phyloP scores from a whole-genome alignment of 805 yeast genomes.

The Kazachstania kunashirensis region DNA sequence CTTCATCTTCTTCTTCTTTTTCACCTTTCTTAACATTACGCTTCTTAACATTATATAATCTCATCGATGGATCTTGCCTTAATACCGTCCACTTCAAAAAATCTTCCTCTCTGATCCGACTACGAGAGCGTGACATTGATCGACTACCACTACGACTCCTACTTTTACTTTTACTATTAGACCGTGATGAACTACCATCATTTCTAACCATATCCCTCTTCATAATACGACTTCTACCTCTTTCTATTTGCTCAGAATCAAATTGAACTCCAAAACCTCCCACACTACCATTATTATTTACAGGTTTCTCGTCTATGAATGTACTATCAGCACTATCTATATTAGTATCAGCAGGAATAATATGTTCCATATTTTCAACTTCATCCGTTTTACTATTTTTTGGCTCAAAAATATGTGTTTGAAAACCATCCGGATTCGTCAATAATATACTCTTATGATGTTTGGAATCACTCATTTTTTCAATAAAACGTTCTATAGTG shows the following conservation, averaged over 20 bases:
- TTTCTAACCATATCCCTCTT: conserved; percentile 7
- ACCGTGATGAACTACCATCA: conserved; percentile 1
- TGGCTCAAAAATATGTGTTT: conserved; percentile 4
- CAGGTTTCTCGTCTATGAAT: too few species aligned
- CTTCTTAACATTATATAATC: conserved; percentile 31
- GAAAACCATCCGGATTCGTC: conserved; percentile 17
- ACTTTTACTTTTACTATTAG: conserved; percentile 4
- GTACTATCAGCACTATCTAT: too few species aligned
- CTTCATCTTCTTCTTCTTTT: conserved; percentile 13
- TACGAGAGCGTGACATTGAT: conserved; percentile 25
- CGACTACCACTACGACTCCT: conserved; percentile 10
- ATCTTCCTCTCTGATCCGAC: conserved; percentile 26
- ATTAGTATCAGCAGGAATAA: neutral
- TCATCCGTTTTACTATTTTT: neutral
- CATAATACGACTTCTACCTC: conserved; percentile 25
- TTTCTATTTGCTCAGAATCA: conserved; percentile 23
- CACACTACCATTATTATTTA: neutral
- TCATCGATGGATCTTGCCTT: conserved; percentile 64
- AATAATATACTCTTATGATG: conserved; percentile 18
- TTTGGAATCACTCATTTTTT: neutral
- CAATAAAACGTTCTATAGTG: neutral
- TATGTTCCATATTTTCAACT: neutral
- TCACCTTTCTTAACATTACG: conserved; percentile 9
- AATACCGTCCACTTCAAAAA: conserved; percentile 56
- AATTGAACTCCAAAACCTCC: conserved; percentile 16